A percentile compares a stretch with the other conserved stretches of the same genome.
These are phyloP conservation scores for Amniculicola lignicola DNA, from an alignment of 495 filamentous ascomycete genomes.

Conservation along the genomic window DNA sequence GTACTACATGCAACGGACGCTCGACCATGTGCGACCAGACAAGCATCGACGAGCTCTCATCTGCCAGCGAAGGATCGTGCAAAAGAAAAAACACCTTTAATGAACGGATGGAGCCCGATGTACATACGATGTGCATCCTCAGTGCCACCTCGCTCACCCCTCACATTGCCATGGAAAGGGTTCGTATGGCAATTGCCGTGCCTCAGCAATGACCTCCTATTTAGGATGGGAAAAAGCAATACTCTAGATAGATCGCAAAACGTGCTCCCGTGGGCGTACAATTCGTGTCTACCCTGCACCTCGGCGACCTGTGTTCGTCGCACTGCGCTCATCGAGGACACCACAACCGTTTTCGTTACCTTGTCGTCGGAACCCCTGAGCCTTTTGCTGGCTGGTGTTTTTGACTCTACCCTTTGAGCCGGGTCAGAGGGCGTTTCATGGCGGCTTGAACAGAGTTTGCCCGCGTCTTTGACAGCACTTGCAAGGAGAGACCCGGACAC, in stretches of 20 bases:
- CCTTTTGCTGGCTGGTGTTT: conserved; percentile 9
- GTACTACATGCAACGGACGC: not conserved
- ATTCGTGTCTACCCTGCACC: conserved; percentile 5
- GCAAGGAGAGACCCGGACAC: conserved; percentile 18
- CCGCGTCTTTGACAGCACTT: conserved; percentile 17
- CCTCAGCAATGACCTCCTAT: not conserved
- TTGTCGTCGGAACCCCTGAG: conserved; percentile 4
- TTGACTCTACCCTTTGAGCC: conserved; percentile 1
- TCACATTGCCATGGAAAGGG: conserved; percentile 1
- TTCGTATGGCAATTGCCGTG: conserved; percentile 8
- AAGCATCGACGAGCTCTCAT: no score
- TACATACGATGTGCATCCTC: no score
- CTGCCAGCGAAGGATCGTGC: no score
- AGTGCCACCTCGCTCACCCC: conserved; percentile 27
- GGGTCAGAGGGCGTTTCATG: conserved; percentile 11
- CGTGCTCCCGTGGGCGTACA: not conserved
- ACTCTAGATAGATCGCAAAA: not conserved
- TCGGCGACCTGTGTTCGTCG: conserved; percentile 18
- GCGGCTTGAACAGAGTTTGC: conserved; percentile 21
- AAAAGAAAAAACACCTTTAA: not conserved
- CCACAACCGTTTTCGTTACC: conserved; percentile 30
- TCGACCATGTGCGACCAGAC: conserved; percentile 8
- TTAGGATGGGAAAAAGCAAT: conserved; percentile 5
- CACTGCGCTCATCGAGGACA: conserved; percentile 12
- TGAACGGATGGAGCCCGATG: not conserved